Conservation (phyloP, 257 asterid species). For the Orobanche coerulescens region DNA sequence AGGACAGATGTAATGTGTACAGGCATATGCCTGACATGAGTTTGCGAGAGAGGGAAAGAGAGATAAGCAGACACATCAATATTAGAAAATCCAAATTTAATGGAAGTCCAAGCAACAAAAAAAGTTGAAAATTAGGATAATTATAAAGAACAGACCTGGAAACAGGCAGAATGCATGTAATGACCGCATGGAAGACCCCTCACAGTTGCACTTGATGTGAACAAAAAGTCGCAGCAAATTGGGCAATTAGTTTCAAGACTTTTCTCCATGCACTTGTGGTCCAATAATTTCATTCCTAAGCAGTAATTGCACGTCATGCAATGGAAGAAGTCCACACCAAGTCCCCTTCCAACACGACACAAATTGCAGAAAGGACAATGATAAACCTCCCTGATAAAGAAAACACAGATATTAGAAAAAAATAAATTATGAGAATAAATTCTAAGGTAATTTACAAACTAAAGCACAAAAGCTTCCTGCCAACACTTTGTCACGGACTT, state of each 20-base stretch:
- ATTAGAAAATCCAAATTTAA: background rate
- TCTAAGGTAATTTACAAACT: background rate
- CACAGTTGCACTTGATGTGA: constrained; percentile 88
- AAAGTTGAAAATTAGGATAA: constrained; percentile 10
- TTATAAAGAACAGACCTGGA: constrained; percentile 59
- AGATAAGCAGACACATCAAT: background rate
- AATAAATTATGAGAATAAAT: background rate
- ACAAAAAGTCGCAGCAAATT: constrained; percentile 84
- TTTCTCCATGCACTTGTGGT: constrained; percentile 94
- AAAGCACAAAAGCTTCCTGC: background rate
- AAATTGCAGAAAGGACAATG: constrained; percentile 96
- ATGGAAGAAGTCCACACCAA: constrained; percentile 83
- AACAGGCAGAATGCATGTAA: constrained; percentile 97
- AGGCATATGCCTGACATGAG: constrained; percentile 70
- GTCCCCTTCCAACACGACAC: constrained; percentile 93
- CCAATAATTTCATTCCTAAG: constrained; percentile 62
- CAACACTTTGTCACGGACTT: background rate
- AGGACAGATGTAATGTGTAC: constrained; percentile 90
- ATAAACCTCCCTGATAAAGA: constrained; percentile 71
- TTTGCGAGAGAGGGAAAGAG: constrained; percentile 17
- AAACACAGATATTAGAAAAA: background rate
- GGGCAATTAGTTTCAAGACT: constrained; percentile 97
- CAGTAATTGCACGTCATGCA: constrained; percentile 99
- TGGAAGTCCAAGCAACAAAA: background rate
- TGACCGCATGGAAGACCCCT: constrained; percentile 97